These are phyloP conservation scores for Abrus precatorius DNA, from an alignment of 306 rosid species.

Conservation along the genomic window DNA sequence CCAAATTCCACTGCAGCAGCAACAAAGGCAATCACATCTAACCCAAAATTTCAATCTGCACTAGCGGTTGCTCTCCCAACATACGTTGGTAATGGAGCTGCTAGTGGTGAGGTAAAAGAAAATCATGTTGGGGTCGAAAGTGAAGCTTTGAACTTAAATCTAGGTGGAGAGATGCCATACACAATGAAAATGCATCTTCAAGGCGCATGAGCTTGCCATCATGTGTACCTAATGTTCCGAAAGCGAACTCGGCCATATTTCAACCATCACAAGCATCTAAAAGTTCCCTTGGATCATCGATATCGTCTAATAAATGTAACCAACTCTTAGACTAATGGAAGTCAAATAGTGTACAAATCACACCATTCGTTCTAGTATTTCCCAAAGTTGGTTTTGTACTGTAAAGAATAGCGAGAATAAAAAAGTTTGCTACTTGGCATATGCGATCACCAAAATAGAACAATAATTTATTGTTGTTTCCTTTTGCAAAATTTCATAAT, in stretches of 20 bases:
- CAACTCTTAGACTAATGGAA: constrained; percentile 13
- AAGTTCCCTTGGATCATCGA: constrained; percentile 17
- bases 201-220: constrained; percentile 47
- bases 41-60: constrained; percentile 51
- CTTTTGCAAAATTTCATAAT: neutral
- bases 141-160: constrained; percentile 37
- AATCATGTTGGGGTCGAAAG: constrained; percentile 11
- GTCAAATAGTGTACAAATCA: neutral
- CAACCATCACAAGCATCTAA: constrained; percentile 22
- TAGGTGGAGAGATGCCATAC: constrained; percentile 9
- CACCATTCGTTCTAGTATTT: neutral
- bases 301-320: constrained; percentile 4
- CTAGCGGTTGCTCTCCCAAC: constrained; percentile 49
- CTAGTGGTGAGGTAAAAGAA: constrained; percentile 31
- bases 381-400: neutral
- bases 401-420: neutral
- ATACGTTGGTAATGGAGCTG: constrained; percentile 26
- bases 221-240: constrained; percentile 12
- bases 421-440: too few relatives aligned
- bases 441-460: too few relatives aligned
- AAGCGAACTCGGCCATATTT: constrained; percentile 28
- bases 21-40: constrained; percentile 43
- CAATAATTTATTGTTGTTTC: neutral
- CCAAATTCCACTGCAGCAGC: constrained; percentile 43
- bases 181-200: constrained; percentile 33